phyloP scores from a whole-genome alignment of 2,329 filamentous ascomycete genomes.

The Proliferodiscus dingleyae region DNA sequence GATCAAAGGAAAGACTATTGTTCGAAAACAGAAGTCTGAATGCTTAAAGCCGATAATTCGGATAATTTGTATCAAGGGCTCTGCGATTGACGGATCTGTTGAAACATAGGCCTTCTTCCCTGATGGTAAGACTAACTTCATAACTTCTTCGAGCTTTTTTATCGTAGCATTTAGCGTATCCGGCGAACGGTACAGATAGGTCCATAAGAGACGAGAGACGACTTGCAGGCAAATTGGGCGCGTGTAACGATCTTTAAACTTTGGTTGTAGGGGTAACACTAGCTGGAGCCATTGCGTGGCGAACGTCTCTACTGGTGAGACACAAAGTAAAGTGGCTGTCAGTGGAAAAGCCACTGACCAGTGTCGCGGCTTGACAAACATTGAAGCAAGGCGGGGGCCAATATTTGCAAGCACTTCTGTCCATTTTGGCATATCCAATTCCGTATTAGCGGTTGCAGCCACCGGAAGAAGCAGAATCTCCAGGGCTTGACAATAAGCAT shows the following conservation, averaged over 20 bases:
- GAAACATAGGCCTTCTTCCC: constrained; percentile 77
- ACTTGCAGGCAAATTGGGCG: constrained; percentile 80
- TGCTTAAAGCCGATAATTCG: constrained; percentile 91
- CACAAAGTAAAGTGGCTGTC: constrained; percentile 80
- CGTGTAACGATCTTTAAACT: constrained; percentile 76
- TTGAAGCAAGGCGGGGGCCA: constrained; percentile 71
- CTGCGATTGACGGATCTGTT: constrained; percentile 76
- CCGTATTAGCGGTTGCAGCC: constrained; percentile 71
- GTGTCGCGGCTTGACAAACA: constrained; percentile 87
- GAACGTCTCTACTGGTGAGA: constrained; percentile 80
- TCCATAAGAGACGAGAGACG: constrained; percentile 87
- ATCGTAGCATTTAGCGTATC: constrained; percentile 64
- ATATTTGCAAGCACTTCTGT: constrained; percentile 76
- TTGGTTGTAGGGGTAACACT: constrained; percentile 70
- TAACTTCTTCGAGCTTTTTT: constrained; percentile 84
- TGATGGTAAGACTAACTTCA: constrained; percentile 75
- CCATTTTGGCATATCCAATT: constrained; percentile 81
- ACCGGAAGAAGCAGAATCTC: constrained; percentile 83
- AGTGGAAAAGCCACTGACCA: constrained; percentile 87
- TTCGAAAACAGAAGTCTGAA: constrained; percentile 88
- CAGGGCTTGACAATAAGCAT: constrained; percentile 89
- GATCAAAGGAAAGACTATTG: constrained; percentile 89
- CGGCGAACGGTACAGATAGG: constrained; percentile 79
- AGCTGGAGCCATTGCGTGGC: constrained; percentile 81
- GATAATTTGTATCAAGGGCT: constrained; percentile 89